A percentile compares a stretch with the other conserved stretches of the same genome.
Conservation (phyloP, 2,329 filamentous ascomycete species). For the Fusarium sp. region DNA sequence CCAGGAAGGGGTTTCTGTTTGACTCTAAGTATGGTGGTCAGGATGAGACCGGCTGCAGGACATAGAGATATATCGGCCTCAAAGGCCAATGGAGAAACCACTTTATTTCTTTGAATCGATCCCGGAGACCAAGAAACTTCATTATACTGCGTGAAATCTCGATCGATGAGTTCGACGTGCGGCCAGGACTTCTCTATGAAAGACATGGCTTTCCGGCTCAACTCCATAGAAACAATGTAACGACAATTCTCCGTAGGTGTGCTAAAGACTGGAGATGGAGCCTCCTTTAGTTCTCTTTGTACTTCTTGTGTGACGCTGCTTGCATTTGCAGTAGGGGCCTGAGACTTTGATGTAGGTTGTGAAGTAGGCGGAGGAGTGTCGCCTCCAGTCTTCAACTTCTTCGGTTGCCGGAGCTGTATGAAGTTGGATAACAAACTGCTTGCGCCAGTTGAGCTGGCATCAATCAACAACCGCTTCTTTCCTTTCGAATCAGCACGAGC, state of each 20-base stretch:
- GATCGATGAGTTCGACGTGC: slow-evolving; percentile 65
- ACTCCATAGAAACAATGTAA: slow-evolving; percentile 64
- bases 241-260: slow-evolving; percentile 32
- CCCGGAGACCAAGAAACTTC: slow-evolving; percentile 49
- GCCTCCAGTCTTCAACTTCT: slow-evolving; percentile 32
- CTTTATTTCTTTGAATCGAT: slow-evolving; percentile 40
- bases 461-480: slow-evolving; percentile 21
- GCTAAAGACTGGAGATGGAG: slow-evolving; percentile 30
- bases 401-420: slow-evolving; percentile 48
- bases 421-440: slow-evolving; percentile 48
- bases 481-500: slow-evolving; percentile 1
- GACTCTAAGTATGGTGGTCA: slow-evolving; percentile 77
- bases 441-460: slow-evolving; percentile 40
- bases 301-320: background rate
- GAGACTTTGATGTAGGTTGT: background rate
- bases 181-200: slow-evolving; percentile 62
- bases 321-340: too few species aligned
- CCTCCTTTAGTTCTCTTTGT: background rate
- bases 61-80: slow-evolving; percentile 82
- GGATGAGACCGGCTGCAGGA: slow-evolving; percentile 73
- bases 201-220: slow-evolving; percentile 62
- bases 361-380: background rate
- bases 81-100: slow-evolving; percentile 54
- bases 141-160: slow-evolving; percentile 63
- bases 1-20: slow-evolving; percentile 76